Conservation (phyloP, 108 stramenopile species). For the Fragilaria crotonensis region DNA sequence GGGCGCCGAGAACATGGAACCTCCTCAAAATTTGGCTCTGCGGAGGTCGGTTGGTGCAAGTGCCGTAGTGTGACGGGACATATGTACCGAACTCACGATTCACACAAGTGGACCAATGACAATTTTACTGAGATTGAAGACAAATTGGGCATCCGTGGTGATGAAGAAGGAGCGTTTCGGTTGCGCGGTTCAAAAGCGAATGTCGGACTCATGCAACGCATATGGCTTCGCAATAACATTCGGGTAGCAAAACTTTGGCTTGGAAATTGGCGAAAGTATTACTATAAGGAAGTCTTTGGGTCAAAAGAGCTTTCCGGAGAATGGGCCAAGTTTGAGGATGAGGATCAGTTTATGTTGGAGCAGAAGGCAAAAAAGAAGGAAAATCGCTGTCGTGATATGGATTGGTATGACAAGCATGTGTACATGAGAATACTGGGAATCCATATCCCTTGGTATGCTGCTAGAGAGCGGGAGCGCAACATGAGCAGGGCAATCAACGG, state of each 20-base stretch:
- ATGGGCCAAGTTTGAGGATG: constrained; percentile 30
- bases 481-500: too few relatives aligned
- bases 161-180: too few relatives aligned
- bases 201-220: too few relatives aligned
- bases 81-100: constrained; percentile 36
- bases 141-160: too few relatives aligned
- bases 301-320: constrained; percentile 25
- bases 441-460: constrained; percentile 35
- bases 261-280: constrained; percentile 27
- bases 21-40: constrained; percentile 49
- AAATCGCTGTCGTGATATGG: constrained; percentile 40
- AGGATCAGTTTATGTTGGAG: constrained; percentile 28
- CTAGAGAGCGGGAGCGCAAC: too few relatives aligned
- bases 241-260: constrained; percentile 37
- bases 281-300: constrained; percentile 28
- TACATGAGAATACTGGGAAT: constrained; percentile 28
- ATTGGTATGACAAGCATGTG: constrained; percentile 44
- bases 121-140: too few relatives aligned
- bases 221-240: constrained; percentile 47
- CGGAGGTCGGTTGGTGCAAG: constrained; percentile 44
- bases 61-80: constrained; percentile 41
- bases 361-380: constrained; percentile 24
- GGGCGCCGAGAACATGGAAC: constrained; percentile 49
- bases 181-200: too few relatives aligned
- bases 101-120: too few relatives aligned